Conservation (phyloP, 2,329 filamentous ascomycete genomes). For the Clonostachys chloroleuca region DNA sequence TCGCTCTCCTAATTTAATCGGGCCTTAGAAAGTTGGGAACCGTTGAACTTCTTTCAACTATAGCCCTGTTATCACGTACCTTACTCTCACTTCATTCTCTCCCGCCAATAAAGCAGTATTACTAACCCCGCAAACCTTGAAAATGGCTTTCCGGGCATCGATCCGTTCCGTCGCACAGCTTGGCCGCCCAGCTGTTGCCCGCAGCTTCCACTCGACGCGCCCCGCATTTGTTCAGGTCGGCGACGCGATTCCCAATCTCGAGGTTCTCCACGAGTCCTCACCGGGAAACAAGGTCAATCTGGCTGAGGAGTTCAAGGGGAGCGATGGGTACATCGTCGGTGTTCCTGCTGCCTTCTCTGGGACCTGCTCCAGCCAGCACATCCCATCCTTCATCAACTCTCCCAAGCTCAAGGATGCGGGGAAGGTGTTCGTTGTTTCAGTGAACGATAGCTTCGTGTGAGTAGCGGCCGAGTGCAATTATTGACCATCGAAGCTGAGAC, state of each 20-base stretch:
- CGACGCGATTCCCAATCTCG: slow-evolving; percentile 72
- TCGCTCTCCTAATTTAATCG: too few relatives aligned
- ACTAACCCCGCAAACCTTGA: neutral
- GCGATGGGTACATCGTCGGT: slow-evolving; percentile 78
- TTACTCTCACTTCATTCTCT: too few relatives aligned
- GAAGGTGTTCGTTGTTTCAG: slow-evolving; percentile 82
- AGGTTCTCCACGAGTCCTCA: slow-evolving; percentile 77
- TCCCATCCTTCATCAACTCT: slow-evolving; percentile 83
- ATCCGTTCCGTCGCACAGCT: slow-evolving; percentile 21
- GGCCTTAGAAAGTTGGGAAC: too few relatives aligned
- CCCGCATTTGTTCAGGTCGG: slow-evolving; percentile 68
- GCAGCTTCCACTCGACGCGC: slow-evolving; percentile 61
- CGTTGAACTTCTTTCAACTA: too few relatives aligned
- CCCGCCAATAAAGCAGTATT: too few relatives aligned
- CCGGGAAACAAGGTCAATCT: slow-evolving; percentile 91
- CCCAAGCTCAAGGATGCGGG: slow-evolving; percentile 74
- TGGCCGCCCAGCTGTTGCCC: slow-evolving; percentile 18
- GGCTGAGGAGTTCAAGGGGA: slow-evolving; percentile 65
- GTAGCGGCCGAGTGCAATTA: slow-evolving; percentile 19
- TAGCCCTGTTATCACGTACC: too few relatives aligned
- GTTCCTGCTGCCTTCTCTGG: slow-evolving; percentile 74
- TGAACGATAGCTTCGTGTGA: slow-evolving; percentile 94
- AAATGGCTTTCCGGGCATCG: slow-evolving; percentile 30
- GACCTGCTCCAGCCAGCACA: slow-evolving; percentile 59
- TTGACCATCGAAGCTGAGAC: neutral